A percentile compares a stretch with the other conserved stretches of the same genome.
These are phyloP conservation scores for Cryptomeria japonica DNA, from an alignment of 75 land plant species.

Conservation along the genomic window DNA sequence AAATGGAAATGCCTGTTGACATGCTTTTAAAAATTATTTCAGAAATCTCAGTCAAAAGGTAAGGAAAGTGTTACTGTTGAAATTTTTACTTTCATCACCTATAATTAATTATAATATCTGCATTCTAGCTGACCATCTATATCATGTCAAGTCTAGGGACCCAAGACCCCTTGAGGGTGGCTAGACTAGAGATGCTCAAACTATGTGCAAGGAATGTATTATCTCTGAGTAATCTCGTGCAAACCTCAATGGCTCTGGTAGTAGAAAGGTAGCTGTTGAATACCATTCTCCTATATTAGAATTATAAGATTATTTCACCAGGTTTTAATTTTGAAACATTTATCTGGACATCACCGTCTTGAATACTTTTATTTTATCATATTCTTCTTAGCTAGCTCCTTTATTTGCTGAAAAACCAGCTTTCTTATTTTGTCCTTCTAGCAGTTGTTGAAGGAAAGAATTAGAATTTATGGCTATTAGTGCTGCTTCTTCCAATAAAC, in stretches of 20 bases:
- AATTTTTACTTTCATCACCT: neutral
- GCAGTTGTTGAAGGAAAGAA: neutral
- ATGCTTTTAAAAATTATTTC: neutral
- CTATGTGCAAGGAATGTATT: neutral
- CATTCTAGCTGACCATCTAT: neutral
- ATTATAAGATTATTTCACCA: too few species aligned
- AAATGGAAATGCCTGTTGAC: neutral
- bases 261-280: neutral
- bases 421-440: neutral
- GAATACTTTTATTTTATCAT: neutral
- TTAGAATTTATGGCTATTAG: neutral
- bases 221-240: neutral
- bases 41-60: neutral
- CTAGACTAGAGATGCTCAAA: neutral
- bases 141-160: neutral
- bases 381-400: neutral
- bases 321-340: neutral
- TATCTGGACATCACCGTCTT: neutral
- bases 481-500: too few species aligned
- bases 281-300: neutral
- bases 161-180: neutral
- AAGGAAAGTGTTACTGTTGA: neutral
- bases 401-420: neutral
- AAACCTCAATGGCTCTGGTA: neutral
- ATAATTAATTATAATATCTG: too few species aligned